Conservation (phyloP, 2,329 filamentous ascomycete genomes). For the Cylindrodendrum hubeiense region DNA sequence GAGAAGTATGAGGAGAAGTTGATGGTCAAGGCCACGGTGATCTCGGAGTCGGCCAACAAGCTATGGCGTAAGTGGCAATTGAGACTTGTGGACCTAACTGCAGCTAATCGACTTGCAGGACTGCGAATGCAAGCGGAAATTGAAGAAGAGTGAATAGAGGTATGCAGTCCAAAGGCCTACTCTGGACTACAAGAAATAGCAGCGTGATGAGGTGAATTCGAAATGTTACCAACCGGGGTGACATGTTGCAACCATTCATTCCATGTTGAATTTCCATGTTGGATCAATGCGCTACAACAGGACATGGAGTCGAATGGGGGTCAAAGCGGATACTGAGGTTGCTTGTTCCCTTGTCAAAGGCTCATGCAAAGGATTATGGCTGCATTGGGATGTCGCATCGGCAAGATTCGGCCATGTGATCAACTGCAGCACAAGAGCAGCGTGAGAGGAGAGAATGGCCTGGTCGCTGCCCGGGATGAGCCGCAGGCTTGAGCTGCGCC, state of each 20-base stretch:
- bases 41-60: slow-evolving; percentile 75
- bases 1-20: slow-evolving; percentile 74
- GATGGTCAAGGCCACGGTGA: slow-evolving; percentile 74
- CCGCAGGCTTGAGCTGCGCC: slow-evolving; percentile 12
- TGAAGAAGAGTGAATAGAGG: slow-evolving; percentile 54
- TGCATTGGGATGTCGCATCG: not conserved
- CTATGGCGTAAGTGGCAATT: slow-evolving; percentile 70
- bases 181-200: not conserved
- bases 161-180: not conserved
- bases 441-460: not conserved
- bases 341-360: not conserved
- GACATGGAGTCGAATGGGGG: not conserved
- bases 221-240: not conserved
- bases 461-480: slow-evolving; percentile 10
- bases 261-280: no score
- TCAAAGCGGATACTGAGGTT: not conserved
- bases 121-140: slow-evolving; percentile 65
- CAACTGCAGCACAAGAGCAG: not conserved
- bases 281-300: not conserved
- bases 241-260: not conserved
- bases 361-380: not conserved
- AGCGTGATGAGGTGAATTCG: not conserved
- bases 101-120: slow-evolving; percentile 51
- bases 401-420: slow-evolving; percentile 9
- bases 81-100: slow-evolving; percentile 9